Evolutionary conservation across 768 basidiomycete species (phyloP).

Genomic region (Mycena vitilis): DNA sequence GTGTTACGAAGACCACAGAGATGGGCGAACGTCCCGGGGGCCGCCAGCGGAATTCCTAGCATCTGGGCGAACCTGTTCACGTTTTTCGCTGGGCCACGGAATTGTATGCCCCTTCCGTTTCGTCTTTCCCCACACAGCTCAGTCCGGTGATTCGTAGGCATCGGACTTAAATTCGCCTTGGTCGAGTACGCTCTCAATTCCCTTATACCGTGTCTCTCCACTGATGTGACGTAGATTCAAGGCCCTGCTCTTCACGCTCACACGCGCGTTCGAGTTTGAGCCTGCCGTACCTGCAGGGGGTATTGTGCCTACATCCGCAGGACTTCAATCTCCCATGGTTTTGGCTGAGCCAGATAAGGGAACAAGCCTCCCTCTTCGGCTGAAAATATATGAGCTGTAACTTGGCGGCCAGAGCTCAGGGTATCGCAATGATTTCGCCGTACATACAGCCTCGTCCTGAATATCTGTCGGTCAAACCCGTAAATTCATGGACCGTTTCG

Average conservation of each 20-base stretch:
- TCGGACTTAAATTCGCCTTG: constrained; percentile 77
- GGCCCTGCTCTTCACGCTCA: background rate
- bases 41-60: constrained; percentile 61
- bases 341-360: constrained; percentile 5
- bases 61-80: constrained; percentile 70
- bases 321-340: background rate
- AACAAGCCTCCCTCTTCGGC: background rate
- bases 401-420: too few species aligned
- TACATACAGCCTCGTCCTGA: too few species aligned
- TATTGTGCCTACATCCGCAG: background rate
- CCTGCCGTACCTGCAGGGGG: constrained; percentile 3
- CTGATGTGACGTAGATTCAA: constrained; percentile 12
- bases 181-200: constrained; percentile 54
- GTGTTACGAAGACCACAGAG: constrained; percentile 58
- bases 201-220: background rate
- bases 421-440: too few species aligned
- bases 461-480: too few species aligned
- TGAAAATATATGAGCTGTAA: background rate
- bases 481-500: too few species aligned
- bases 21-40: constrained; percentile 66
- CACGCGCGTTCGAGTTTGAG: constrained; percentile 63
- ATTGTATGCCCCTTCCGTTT: background rate
- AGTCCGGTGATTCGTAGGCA: constrained; percentile 44
- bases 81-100: constrained; percentile 65
- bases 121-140: background rate